Percentiles rank a stretch among this genome's conserved stretches.
These are phyloP conservation scores for Leucosporidium scottii DNA, from an alignment of 768 basidiomycete genomes.

Conservation along the genomic window DNA sequence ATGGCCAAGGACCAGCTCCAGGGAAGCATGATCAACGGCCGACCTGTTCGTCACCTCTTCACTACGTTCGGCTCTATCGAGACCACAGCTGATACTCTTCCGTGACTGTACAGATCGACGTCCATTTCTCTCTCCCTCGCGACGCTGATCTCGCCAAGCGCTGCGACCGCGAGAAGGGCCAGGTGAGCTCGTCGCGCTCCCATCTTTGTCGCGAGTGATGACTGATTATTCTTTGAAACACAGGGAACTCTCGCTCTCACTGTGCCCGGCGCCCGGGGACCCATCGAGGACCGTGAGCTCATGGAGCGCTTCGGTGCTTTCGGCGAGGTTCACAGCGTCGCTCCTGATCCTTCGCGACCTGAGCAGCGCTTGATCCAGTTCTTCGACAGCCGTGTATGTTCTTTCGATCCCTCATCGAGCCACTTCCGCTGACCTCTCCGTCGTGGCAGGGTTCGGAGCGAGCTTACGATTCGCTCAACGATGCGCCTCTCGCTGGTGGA, in stretches of 20 bases:
- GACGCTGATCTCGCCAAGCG: conserved; percentile 63
- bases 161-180: conserved; percentile 70
- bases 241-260: conserved; percentile 80
- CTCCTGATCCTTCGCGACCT: conserved; percentile 42
- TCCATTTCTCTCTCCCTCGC: conserved; percentile 91
- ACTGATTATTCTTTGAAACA: neutral
- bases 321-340: conserved; percentile 80
- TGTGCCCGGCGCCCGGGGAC: conserved; percentile 60
- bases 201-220: neutral
- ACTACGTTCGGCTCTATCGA: neutral
- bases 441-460: conserved; percentile 60
- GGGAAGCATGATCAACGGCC: conserved; percentile 74
- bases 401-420: neutral
- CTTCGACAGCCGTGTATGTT: conserved; percentile 73
- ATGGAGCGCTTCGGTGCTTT: conserved; percentile 77
- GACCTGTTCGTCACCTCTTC: conserved; percentile 60
- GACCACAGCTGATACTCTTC: neutral
- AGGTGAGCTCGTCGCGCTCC: conserved; percentile 44
- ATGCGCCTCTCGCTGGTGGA: conserved; percentile 73
- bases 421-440: conserved; percentile 18
- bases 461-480: conserved; percentile 70
- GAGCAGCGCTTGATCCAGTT: conserved; percentile 77
- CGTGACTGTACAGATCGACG: conserved; percentile 67
- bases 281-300: conserved; percentile 77
- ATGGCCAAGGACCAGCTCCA: conserved; percentile 84